Conservation (phyloP, 2,329 filamentous ascomycete species). For the Colletotrichum godetiae region DNA sequence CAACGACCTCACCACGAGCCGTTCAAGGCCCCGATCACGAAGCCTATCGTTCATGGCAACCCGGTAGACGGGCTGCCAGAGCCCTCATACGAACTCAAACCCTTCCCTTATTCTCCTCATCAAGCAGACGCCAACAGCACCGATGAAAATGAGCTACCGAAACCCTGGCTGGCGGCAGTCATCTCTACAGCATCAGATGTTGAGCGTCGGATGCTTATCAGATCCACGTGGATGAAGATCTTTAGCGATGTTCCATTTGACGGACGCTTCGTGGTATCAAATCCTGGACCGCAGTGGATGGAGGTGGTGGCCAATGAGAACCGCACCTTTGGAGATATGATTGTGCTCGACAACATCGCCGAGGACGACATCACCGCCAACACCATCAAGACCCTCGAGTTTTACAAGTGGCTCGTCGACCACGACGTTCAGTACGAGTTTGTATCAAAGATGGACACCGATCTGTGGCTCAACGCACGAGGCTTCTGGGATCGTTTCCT, state of each 20-base stretch:
- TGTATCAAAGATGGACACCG: slow-evolving; percentile 47
- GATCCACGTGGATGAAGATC: slow-evolving; percentile 46
- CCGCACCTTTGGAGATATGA: slow-evolving; percentile 46
- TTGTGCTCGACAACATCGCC: slow-evolving; percentile 45
- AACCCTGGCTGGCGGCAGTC: slow-evolving; percentile 44
- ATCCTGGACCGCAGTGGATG: slow-evolving; percentile 43
- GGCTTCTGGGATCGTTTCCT: slow-evolving; percentile 46
- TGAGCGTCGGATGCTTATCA: slow-evolving; percentile 44
- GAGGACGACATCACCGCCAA: slow-evolving; percentile 47
- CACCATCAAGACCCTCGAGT: slow-evolving; percentile 47
- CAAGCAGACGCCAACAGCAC: not conserved
- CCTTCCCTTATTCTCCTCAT: slow-evolving; percentile 42
- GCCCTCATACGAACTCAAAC: slow-evolving; percentile 35
- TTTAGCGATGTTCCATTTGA: slow-evolving; percentile 44
- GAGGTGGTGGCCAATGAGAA: slow-evolving; percentile 44
- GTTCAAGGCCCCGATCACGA: slow-evolving; percentile 25
- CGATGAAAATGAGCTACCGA: not conserved
- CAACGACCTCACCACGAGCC: slow-evolving; percentile 25
- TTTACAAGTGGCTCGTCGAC: slow-evolving; percentile 45
- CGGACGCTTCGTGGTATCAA: slow-evolving; percentile 45
- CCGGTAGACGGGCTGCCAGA: slow-evolving; percentile 17
- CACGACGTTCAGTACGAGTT: slow-evolving; percentile 41
- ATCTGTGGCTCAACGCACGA: slow-evolving; percentile 46
- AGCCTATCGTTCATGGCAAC: slow-evolving; percentile 31
- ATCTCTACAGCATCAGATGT: slow-evolving; percentile 43